These are phyloP conservation scores for Mortierella hygrophila DNA, from an alignment of 192 early-diverging fungal species.

Conservation along the genomic window DNA sequence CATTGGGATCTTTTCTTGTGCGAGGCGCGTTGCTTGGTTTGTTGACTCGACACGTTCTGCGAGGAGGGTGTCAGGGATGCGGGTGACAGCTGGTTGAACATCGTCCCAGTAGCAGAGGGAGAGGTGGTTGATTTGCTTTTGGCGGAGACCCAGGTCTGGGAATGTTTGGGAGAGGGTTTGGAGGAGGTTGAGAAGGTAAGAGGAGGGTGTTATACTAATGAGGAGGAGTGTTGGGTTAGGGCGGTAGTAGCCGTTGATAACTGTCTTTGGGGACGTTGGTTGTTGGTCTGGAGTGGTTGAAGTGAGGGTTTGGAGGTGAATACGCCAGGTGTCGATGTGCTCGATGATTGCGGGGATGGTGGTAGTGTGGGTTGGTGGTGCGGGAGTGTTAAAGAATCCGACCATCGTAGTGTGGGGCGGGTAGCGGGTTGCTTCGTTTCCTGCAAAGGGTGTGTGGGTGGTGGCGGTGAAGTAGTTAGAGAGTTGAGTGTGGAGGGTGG, in stretches of 20 bases:
- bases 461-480: neutral
- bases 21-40: neutral
- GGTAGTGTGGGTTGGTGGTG: neutral
- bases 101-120: slow-evolving; percentile 49
- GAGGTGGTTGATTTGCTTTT: slow-evolving; percentile 37
- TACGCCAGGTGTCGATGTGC: neutral
- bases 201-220: slow-evolving; percentile 22
- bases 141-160: slow-evolving; percentile 34
- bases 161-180: neutral
- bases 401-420: slow-evolving; percentile 48
- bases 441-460: neutral
- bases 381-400: slow-evolving; percentile 39
- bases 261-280: neutral
- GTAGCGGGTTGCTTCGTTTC: slow-evolving; percentile 41
- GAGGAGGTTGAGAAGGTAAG: neutral
- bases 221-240: slow-evolving; percentile 22
- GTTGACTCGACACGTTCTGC: neutral
- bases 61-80: neutral
- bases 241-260: slow-evolving; percentile 16
- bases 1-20: neutral
- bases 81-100: neutral
- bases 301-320: neutral
- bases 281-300: neutral
- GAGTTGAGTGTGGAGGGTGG: slow-evolving; percentile 12
- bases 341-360: neutral